Percentiles rank a stretch among this genome's conserved stretches.
Conservation (phyloP, 768 basidiomycete species). For the Trichaptum fuscoviolaceum region DNA sequence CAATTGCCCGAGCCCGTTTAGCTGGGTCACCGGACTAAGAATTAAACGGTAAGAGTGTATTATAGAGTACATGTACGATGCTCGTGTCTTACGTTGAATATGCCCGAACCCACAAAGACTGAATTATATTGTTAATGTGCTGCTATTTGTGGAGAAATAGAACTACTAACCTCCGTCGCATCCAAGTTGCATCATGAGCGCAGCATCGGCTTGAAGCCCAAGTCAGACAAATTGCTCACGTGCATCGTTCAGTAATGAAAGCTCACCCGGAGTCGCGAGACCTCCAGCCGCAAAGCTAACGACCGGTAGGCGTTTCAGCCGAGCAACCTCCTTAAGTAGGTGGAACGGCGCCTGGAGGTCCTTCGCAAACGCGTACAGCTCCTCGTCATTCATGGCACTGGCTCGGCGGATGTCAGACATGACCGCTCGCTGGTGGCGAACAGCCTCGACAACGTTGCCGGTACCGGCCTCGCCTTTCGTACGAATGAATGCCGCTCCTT, state of each 20-base stretch:
- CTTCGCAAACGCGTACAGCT: slow-evolving; percentile 90
- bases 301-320: slow-evolving; percentile 87
- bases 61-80: slow-evolving; percentile 5
- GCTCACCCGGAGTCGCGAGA: slow-evolving; percentile 80
- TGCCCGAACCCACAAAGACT: slow-evolving; percentile 98
- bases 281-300: slow-evolving; percentile 98
- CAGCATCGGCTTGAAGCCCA: slow-evolving; percentile 70
- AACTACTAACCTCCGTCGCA: slow-evolving; percentile 80
- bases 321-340: slow-evolving; percentile 92
- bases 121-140: slow-evolving; percentile 9
- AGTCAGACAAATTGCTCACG: not conserved
- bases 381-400: slow-evolving; percentile 88
- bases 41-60: slow-evolving; percentile 10
- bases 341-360: slow-evolving; percentile 93
- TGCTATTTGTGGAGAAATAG: slow-evolving; percentile 5
- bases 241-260: not conserved
- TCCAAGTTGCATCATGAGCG: slow-evolving; percentile 98
- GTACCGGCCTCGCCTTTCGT: slow-evolving; percentile 94
- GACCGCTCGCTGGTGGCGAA: slow-evolving; percentile 84
- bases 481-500: slow-evolving; percentile 97
- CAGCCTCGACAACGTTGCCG: slow-evolving; percentile 90
- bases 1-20: slow-evolving; percentile 91
- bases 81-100: slow-evolving; percentile 73
- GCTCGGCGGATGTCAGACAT: slow-evolving; percentile 81
- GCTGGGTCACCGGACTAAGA: slow-evolving; percentile 84